These are phyloP conservation scores for Trebouxia sp. DNA, from an alignment of 139 green algal genomes.

Conservation along the genomic window DNA sequence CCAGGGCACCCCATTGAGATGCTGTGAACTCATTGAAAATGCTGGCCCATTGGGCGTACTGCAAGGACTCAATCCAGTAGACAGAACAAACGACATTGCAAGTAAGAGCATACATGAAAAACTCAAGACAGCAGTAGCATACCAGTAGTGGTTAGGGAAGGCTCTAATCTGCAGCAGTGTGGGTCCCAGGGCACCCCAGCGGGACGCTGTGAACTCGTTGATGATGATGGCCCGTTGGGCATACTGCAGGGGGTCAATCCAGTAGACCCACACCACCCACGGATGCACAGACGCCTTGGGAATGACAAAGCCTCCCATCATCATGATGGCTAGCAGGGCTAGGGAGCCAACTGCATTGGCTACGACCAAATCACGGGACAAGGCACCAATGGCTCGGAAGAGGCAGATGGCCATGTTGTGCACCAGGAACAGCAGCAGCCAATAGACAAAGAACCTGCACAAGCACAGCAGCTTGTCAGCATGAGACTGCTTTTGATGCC, in stretches of 20 bases:
- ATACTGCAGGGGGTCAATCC: slow-evolving; percentile 37
- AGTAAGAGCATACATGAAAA: no score
- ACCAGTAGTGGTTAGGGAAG: slow-evolving; percentile 20
- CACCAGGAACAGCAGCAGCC: slow-evolving; percentile 13
- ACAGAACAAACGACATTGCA: no score
- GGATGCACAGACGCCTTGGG: slow-evolving; percentile 24
- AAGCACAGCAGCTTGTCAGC: no score
- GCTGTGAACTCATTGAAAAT: slow-evolving; percentile 41
- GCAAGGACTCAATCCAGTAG: slow-evolving; percentile 36
- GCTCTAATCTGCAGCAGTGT: background rate
- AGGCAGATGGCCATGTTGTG: slow-evolving; percentile 31
- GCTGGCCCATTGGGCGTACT: slow-evolving; percentile 34
- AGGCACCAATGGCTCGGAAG: slow-evolving; percentile 24
- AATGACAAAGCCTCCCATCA: slow-evolving; percentile 36
- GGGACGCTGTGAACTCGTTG: slow-evolving; percentile 38
- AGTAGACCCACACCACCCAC: slow-evolving; percentile 33
- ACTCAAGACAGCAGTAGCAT: no score
- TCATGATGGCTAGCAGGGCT: background rate
- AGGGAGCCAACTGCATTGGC: slow-evolving; percentile 27
- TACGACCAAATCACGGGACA: slow-evolving; percentile 3
- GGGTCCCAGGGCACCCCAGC: slow-evolving; percentile 21
- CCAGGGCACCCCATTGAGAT: slow-evolving; percentile 26
- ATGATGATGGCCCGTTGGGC: slow-evolving; percentile 35
- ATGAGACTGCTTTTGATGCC: no score
- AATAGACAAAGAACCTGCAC: slow-evolving; percentile 28